Evolutionary conservation across 1,139 yeast genomes (phyloP).

Genomic region (Keqinozyma sinolaborantium): DNA sequence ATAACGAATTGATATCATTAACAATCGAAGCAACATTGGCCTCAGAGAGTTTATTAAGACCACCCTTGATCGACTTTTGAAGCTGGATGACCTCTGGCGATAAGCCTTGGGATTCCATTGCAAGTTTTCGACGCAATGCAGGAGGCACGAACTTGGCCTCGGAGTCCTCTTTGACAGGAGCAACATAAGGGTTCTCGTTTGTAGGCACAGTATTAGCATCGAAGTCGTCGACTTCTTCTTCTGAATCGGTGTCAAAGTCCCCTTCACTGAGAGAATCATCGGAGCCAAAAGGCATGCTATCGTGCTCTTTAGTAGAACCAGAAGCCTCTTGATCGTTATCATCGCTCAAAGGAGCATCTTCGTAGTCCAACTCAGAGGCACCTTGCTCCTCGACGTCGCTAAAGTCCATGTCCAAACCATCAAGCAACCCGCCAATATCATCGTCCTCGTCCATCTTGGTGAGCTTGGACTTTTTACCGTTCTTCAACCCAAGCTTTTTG

Average conservation of each 20-base stretch:
- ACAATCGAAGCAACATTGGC: conserved; percentile 73
- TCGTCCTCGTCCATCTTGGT: conserved; percentile 59
- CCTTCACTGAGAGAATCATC: conserved; percentile 39
- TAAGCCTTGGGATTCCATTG: conserved; percentile 28
- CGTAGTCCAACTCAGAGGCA: conserved; percentile 12
- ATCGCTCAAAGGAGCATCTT: conserved; percentile 13
- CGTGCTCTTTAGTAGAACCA: conserved; percentile 70
- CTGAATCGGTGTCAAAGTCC: conserved; percentile 16
- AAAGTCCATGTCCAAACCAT: conserved; percentile 71
- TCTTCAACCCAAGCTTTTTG: conserved; percentile 70
- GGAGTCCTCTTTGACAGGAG: conserved; percentile 46
- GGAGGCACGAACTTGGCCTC: conserved; percentile 73
- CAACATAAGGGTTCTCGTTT: conserved; percentile 70
- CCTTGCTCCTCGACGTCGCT: conserved; percentile 11
- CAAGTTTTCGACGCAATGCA: conserved; percentile 59
- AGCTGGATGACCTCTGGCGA: conserved; percentile 51
- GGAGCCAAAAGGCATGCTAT: conserved; percentile 41
- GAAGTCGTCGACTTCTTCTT: conserved; percentile 32
- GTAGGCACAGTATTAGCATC: conserved; percentile 29
- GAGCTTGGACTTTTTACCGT: conserved; percentile 40
- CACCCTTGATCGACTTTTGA: conserved; percentile 67
- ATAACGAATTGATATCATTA: conserved; percentile 62
- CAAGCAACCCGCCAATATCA: conserved; percentile 67
- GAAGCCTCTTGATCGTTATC: conserved; percentile 65
- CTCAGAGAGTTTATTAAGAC: conserved; percentile 82